phyloP scores from a whole-genome alignment of 148 eudicot species.

The Camellia granthamiana region DNA sequence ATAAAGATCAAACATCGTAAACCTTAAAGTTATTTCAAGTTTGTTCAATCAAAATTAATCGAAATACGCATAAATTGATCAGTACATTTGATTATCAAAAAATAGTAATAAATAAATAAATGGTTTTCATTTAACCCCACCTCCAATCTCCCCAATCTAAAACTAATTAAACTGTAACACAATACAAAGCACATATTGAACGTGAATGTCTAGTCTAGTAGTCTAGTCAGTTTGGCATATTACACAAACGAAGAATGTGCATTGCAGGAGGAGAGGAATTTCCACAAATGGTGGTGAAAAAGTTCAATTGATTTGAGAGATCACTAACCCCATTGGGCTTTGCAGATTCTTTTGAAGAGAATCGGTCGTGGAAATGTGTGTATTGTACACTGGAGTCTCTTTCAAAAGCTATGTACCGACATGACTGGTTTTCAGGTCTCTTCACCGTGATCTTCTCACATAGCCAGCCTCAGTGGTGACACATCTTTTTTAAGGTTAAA shows the following conservation, averaged over 20 bases:
- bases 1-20: no score
- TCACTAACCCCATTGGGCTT: conserved; percentile 4
- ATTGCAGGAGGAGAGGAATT: conserved; percentile 7
- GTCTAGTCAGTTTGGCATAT: conserved; percentile 2
- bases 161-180: background rate
- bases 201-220: background rate
- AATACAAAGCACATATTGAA: background rate
- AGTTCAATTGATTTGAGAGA: conserved; percentile 10
- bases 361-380: background rate
- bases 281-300: background rate
- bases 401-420: background rate
- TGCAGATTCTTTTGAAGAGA: background rate
- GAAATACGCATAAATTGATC: no score
- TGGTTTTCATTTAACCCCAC: no score
- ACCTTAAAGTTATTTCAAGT: no score
- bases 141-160: background rate
- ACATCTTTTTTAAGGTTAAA: no score
- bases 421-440: background rate
- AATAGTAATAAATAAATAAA: no score
- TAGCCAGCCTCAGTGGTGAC: background rate
- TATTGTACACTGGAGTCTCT: no score
- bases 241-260: background rate
- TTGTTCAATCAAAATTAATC: no score
- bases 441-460: background rate
- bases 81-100: no score